Base-by-base conservation (phyloP, 768 basidiomycete genomes). In the Baorangia bicolor region DNA sequence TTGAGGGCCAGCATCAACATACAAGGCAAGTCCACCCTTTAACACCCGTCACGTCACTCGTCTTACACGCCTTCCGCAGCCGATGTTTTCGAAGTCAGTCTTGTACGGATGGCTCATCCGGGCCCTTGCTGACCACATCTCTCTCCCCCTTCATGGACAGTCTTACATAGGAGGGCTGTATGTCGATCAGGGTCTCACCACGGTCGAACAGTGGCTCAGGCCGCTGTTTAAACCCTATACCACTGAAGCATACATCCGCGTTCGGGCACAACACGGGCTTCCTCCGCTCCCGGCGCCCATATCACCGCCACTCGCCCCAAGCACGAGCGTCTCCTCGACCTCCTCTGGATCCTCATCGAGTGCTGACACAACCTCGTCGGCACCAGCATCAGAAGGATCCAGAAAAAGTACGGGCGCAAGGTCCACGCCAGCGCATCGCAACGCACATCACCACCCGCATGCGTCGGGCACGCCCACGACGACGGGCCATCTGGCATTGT, bases 151-250 rank as follows among this genome's bases (percentile, higher is more conserved):
- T 11, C 28, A 12, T 33, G 42, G 8, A 10, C 60, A 92, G 89
- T 81, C 90, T 3, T 92, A 85, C 67, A 80, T 92, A 30, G 90
- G 90, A n/a, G 90, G 89, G 0, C 72, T 92, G 18, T 91, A 81
- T 73, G 69, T 78, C 45, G 90, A 91, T 51, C 83, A 85, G 63
- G 89, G 87, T 25, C 76, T 91, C 38, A 69, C 76, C 0, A 73
- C 68, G 6, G 82, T 84, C 41, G 75, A 77, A 55, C 40, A 56
- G 5, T 92, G 90, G 90, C 78, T 92, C 39, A 72, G 72, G 50
- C 66, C 69, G 1, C 80, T 92, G 46, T 81, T 92, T 65, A 75
- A 66, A 25, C 90, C 89, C 9, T 92, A 87, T 68, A 68, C 81
- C 44, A 61, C 57, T 35, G 78, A 80, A 31, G 87, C 88, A 12